Evolutionary conservation across 495 filamentous ascomycete species (phyloP), one percentile per base, ranked within the genome.

Genomic region (Lasiosphaeria miniovina): DNA sequence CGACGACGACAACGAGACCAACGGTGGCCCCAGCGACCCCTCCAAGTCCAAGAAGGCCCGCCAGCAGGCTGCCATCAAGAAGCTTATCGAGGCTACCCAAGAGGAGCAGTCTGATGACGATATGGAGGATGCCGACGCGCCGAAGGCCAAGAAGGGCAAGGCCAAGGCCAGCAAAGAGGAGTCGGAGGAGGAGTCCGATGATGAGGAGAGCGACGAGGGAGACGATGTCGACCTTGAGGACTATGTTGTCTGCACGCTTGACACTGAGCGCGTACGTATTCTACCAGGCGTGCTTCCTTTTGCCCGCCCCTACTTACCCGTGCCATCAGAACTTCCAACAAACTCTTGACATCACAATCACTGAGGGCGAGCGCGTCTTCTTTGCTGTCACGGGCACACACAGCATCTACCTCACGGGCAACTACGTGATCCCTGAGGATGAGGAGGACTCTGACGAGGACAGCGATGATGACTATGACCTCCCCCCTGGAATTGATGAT

Each of bases 331-430:
- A 88, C 77, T 96, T 86, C 81, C 94, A 99, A 74, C 94, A 99
- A 71, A 74, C 94, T n/a, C 85, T 99, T 45, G 90, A 98, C 71
- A 87, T 99, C 68, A 91, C 88, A 54, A 81, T 99, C 71, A 82
- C 80, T 62, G 90, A 96, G 71, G 84, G 88, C 63, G 94, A 98
- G 81, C 80, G 80, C 49, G 86, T 95, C 54, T 96, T 88, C 81
- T 99, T 99, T 82, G 84, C 87, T 70, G 91, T 94, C 62, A 84
- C 85, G 60, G 94, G 94, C 68, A 96, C 90, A 51, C 91, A 96
- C 80, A 83, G 86, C 57, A 79, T 99, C 64, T 92, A 86, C 77
- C 82, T 99, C 36, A 98, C 93, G 54, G 94, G 94, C 66, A 99
- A 99, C 82, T 97, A 96, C 72, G 84, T 98, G 54, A 70, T 83